phyloP scores from a whole-genome alignment of 2,329 filamentous ascomycete genomes.

The Trichophaea hybrida region DNA sequence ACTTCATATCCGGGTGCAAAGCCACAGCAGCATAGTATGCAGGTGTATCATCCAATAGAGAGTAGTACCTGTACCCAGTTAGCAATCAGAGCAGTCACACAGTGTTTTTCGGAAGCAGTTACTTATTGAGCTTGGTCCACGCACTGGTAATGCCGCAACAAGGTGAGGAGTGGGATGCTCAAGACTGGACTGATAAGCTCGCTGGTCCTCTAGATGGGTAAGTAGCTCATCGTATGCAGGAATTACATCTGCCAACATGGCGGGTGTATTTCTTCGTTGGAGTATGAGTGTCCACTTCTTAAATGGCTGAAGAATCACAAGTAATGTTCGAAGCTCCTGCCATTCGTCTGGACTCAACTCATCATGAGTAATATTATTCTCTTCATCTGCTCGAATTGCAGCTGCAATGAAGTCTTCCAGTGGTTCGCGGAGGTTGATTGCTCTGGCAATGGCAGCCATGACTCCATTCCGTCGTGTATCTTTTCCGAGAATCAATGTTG shows the following conservation, averaged over 20 bases:
- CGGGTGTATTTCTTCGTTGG: slow-evolving; percentile 1
- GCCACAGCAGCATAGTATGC: not conserved
- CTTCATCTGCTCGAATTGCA: not conserved
- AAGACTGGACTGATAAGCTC: not conserved
- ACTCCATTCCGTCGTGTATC: slow-evolving; percentile 10
- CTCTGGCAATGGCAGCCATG: not conserved
- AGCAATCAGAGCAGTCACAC: not conserved
- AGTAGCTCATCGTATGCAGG: not conserved
- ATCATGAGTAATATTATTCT: not conserved
- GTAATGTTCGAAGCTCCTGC: not conserved
- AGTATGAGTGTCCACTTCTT: slow-evolving; percentile 4
- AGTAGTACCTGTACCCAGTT: not conserved
- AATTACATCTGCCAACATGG: slow-evolving; percentile 1
- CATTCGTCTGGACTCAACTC: slow-evolving; percentile 3
- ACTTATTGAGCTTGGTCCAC: slow-evolving; percentile 3
- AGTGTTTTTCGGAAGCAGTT: not conserved
- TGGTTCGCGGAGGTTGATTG: slow-evolving; percentile 3
- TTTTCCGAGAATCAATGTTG: slow-evolving; percentile 3
- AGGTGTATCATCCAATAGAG: not conserved
- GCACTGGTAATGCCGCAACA: not conserved
- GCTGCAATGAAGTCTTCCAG: slow-evolving; percentile 3
- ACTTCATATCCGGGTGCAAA: slow-evolving; percentile 1
- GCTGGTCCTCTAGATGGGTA: not conserved
- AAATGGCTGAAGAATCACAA: slow-evolving; percentile 6
- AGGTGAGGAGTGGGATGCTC: not conserved